Evolutionary conservation across 2,329 filamentous ascomycete genomes (phyloP), one percentile per base, ranked within the genome.

Genomic region (Hymenoscyphus fructigenus): DNA sequence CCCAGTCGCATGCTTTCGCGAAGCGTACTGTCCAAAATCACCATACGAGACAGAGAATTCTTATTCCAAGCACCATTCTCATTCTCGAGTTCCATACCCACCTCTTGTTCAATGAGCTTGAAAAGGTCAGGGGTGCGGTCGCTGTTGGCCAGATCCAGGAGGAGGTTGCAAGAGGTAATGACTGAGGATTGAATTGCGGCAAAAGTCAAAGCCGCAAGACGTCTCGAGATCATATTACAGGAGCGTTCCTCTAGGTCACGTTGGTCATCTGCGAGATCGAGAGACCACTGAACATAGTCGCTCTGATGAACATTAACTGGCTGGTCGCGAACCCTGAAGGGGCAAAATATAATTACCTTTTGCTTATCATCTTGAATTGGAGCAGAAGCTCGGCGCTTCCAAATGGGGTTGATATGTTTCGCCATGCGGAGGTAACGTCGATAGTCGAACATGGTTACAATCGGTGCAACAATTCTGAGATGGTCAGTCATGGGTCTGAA

Each of bases 1-100:
- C 79, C 63, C 2, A 78, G 57, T 1, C 81, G 76, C 26, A 82
- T 71, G 2, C 80, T 80, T 69, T 83, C 81, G 14, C 81, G 76
- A 1, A 76, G 71, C 0, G 76, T 75, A 60, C 80, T 82, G 68
- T 83, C 81, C 9, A 77, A 71, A 2, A 71, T 73, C 1, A 73
- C 71, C 76, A 83, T 77, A 14, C 75, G 71, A 38, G 74, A 70
- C 1, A 81, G 71, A 1, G 73, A 72, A 7, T 71, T 65, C 60
- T 80, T 81, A 5, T 77, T 79, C 81, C 81, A 83, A 9, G 69
- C 61, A n/a, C 67, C 66, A 17, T 70, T 67, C 6, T 72, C 70
- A 0, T 66, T 64, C n/a, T 67, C 65, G 1, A 79, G 68, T 5
- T 79, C 66, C 6, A 68, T 67, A 1, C 69, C 66, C 2, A 78